Percentiles rank a stretch among this genome's conserved stretches.
Conservation (phyloP, 225 moss, liverwort and hornwort genomes). For the Asterella californica region DNA sequence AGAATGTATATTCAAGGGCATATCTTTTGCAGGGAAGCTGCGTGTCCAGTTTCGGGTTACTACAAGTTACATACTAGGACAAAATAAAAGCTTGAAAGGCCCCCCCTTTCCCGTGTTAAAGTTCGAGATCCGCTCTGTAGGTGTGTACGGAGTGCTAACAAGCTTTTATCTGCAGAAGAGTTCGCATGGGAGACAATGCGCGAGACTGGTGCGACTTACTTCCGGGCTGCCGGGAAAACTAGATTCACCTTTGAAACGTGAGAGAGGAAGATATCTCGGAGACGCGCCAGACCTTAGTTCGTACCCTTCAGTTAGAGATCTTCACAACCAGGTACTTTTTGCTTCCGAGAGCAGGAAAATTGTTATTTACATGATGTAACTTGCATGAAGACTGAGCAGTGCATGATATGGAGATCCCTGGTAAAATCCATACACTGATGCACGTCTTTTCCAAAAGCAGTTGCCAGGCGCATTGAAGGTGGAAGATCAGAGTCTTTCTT, state of each 20-base stretch:
- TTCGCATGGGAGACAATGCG: slow-evolving; percentile 2
- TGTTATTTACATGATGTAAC: background rate
- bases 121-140: background rate
- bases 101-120: background rate
- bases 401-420: background rate
- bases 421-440: background rate
- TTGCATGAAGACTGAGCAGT: background rate
- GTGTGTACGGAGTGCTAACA: background rate
- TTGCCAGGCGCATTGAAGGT: background rate
- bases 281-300: background rate
- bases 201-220: slow-evolving; percentile 12
- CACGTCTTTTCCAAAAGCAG: background rate
- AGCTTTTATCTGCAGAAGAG: slow-evolving; percentile 7
- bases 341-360: background rate
- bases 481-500: background rate
- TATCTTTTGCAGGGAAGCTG: no score
- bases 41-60: background rate
- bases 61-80: background rate
- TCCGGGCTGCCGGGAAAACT: background rate
- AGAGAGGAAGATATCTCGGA: background rate
- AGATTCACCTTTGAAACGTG: slow-evolving; percentile 10
- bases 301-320: background rate
- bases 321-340: background rate
- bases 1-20: background rate
- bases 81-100: background rate